Conservation (phyloP, 257 asterid genomes). For the Solanum clarkiae region DNA sequence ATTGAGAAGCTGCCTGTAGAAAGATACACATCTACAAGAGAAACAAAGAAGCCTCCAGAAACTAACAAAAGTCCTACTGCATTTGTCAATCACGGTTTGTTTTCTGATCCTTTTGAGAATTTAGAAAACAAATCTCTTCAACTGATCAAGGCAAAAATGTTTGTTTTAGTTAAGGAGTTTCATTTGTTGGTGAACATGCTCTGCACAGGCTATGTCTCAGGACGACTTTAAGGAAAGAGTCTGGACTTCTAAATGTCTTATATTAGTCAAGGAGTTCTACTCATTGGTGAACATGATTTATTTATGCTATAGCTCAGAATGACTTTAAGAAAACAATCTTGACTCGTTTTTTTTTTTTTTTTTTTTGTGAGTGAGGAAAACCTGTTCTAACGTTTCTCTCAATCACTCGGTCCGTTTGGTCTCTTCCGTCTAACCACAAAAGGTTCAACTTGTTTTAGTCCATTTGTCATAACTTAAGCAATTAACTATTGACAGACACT, state of each 20-base stretch:
- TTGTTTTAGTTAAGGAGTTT: neutral
- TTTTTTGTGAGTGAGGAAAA: neutral
- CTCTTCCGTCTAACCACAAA: neutral
- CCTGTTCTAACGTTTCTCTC: neutral
- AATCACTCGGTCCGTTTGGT: neutral
- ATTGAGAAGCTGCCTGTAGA: conserved; percentile 39
- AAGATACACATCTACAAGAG: conserved; percentile 19
- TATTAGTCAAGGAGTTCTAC: neutral
- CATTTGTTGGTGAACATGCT: neutral
- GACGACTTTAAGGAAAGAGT: neutral
- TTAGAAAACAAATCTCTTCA: neutral
- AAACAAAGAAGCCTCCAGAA: conserved; percentile 36
- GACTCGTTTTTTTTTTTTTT: neutral
- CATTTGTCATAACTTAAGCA: neutral
- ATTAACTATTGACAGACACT: neutral
- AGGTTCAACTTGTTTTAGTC: neutral
- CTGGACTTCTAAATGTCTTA: neutral
- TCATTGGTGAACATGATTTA: neutral
- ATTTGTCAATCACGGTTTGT: conserved; percentile 61
- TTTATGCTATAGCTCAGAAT: neutral
- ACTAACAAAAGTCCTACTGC: conserved; percentile 16
- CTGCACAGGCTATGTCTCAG: neutral
- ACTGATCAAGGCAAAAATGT: neutral
- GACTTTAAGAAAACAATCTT: neutral
- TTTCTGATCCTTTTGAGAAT: neutral